Percentiles rank a stretch among this genome's conserved stretches.
These are phyloP conservation scores for Penicillium canariense DNA, from an alignment of 495 filamentous ascomycete genomes.

Conservation along the genomic window DNA sequence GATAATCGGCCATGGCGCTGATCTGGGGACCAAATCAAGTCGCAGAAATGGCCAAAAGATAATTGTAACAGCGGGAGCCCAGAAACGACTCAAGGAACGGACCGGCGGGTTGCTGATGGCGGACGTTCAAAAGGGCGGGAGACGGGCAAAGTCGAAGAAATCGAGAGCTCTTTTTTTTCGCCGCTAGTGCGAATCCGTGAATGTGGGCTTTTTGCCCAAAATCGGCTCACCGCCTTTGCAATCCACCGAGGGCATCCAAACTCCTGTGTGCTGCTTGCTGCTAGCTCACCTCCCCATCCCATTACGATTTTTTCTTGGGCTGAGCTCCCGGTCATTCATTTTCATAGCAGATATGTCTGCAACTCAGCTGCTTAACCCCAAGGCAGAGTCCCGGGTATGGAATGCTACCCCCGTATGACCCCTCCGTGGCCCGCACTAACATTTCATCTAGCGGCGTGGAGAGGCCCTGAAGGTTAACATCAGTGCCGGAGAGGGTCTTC, in stretches of 20 bases:
- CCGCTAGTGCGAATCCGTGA: conserved; percentile 47
- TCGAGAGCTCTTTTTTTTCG: conserved; percentile 48
- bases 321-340: conserved; percentile 29
- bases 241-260: conserved; percentile 28
- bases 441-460: conserved; percentile 70
- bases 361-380: conserved; percentile 95
- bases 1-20: conserved; percentile 74
- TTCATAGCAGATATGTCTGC: conserved; percentile 53
- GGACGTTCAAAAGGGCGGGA: conserved; percentile 35
- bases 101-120: conserved; percentile 27
- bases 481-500: conserved; percentile 87
- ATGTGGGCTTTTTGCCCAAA: conserved; percentile 50
- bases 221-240: conserved; percentile 39
- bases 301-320: conserved; percentile 22
- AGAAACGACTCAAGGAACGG: conserved; percentile 13
- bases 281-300: conserved; percentile 53
- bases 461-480: conserved; percentile 97
- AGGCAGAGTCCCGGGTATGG: conserved; percentile 90
- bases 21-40: conserved; percentile 15
- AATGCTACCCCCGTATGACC: conserved; percentile 15
- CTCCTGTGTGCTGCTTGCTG: conserved; percentile 21
- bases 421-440: conserved; percentile 37
- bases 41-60: conserved; percentile 10
- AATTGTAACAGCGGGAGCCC: conserved; percentile 15
- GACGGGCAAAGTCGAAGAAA: conserved; percentile 36